These are phyloP conservation scores for Tuber brumale DNA, from an alignment of 495 filamentous ascomycete species.

Conservation along the genomic window DNA sequence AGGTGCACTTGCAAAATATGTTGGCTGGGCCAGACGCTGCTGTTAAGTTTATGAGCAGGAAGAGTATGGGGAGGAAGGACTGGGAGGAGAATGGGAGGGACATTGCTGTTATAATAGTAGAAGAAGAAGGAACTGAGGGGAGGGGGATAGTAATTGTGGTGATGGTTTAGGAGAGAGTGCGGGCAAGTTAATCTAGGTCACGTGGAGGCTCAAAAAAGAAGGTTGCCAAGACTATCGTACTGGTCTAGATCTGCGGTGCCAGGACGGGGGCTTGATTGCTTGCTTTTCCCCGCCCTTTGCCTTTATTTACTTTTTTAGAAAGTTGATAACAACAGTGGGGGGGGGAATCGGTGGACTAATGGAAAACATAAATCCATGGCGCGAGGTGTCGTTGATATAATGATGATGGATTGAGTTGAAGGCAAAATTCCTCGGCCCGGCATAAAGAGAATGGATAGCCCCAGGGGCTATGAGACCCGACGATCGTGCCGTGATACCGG, in stretches of 20 bases:
- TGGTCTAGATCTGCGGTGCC: neutral
- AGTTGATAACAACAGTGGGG: neutral
- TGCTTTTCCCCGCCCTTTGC: neutral
- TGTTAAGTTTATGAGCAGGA: conserved; percentile 11
- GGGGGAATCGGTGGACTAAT: neutral
- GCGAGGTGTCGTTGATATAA: neutral
- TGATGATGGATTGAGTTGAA: neutral
- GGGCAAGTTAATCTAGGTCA: neutral
- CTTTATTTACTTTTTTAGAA: neutral
- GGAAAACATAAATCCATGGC: neutral
- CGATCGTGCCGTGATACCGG: neutral
- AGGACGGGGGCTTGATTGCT: conserved; percentile 3
- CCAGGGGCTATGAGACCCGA: neutral
- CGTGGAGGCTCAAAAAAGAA: conserved; percentile 14
- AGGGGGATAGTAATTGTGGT: neutral
- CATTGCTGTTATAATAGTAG: conserved; percentile 9
- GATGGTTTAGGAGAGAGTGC: neutral
- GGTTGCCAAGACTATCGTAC: conserved; percentile 34
- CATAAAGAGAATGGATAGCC: neutral
- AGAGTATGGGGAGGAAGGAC: conserved; percentile 9
- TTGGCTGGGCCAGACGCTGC: conserved; percentile 48
- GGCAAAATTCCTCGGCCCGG: neutral
- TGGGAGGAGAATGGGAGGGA: neutral
- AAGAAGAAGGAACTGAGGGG: neutral
- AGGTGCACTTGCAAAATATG: conserved; percentile 98